phyloP scores from a whole-genome alignment of 208 protist species.

The Wallacemonas sp. region DNA sequence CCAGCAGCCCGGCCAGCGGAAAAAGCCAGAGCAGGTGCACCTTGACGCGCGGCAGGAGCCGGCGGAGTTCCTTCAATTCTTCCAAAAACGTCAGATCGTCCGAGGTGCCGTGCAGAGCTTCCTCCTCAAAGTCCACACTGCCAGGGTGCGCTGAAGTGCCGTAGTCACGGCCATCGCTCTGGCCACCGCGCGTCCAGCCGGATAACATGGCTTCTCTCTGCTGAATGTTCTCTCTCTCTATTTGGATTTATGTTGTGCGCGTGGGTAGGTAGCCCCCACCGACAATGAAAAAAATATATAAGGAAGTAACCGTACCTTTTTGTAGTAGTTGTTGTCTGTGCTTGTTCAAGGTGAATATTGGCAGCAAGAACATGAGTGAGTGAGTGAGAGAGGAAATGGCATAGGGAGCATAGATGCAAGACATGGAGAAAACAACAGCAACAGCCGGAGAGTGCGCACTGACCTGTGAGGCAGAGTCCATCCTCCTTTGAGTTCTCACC shows the following conservation, averaged over 20 bases:
- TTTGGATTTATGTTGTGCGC: not conserved
- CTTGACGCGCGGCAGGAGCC: conserved; percentile 32
- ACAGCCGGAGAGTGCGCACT: too few species aligned
- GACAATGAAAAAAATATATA: too few species aligned
- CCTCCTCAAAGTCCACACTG: conserved; percentile 34
- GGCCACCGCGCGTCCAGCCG: not conserved
- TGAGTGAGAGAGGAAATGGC: too few species aligned
- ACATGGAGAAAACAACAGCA: too few species aligned
- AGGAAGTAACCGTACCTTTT: too few species aligned
- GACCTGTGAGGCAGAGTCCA: too few species aligned
- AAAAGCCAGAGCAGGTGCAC: conserved; percentile 22
- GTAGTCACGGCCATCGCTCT: conserved; percentile 12
- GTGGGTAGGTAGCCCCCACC: too few species aligned
- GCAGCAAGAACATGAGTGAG: too few species aligned
- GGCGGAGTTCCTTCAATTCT: conserved; percentile 27
- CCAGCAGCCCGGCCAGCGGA: conserved; percentile 21
- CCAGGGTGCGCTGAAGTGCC: conserved; percentile 31
- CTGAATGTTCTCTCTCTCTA: not conserved
- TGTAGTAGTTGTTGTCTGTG: too few species aligned
- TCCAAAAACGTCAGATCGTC: conserved; percentile 9
- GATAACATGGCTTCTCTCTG: conserved; percentile 6
- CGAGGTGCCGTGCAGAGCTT: conserved; percentile 30
- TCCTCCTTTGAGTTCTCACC: too few species aligned
- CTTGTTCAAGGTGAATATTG: too few species aligned
- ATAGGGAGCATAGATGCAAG: too few species aligned